Evolutionary conservation across 192 early-diverging fungal species (phyloP).

Genomic region (Coemansia sp.): DNA sequence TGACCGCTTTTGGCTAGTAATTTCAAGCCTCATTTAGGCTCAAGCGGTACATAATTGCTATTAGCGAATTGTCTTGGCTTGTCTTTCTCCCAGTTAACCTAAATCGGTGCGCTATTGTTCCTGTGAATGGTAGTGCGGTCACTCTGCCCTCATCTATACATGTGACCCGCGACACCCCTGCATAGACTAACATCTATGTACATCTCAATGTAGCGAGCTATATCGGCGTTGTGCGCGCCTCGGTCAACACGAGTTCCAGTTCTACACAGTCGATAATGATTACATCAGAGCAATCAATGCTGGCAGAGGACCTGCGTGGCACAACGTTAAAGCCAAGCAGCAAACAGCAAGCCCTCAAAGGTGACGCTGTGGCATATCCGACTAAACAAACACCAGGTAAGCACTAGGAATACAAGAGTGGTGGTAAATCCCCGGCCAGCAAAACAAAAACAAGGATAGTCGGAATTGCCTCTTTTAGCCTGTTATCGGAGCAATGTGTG

Average conservation of each 20-base stretch:
- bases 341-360: neutral
- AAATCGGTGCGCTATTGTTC: neutral
- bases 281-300: neutral
- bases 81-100: neutral
- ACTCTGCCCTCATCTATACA: neutral
- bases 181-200: neutral
- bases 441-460: constrained; percentile 7
- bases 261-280: neutral
- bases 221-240: neutral
- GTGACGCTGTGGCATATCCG: neutral
- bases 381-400: neutral
- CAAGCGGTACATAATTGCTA: neutral
- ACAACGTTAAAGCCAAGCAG: neutral
- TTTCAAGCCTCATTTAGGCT: neutral
- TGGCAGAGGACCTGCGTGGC: neutral
- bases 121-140: neutral
- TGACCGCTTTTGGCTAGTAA: neutral
- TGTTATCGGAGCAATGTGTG: neutral
- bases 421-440: constrained; percentile 4
- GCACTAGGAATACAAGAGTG: neutral
- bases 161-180: constrained; percentile 1
- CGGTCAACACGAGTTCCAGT: neutral
- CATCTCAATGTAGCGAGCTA: neutral
- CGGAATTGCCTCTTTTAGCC: neutral
- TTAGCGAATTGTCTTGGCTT: neutral